phyloP scores from a whole-genome alignment of 1,284 basidiomycete species.

The Puccinia coronata region DNA sequence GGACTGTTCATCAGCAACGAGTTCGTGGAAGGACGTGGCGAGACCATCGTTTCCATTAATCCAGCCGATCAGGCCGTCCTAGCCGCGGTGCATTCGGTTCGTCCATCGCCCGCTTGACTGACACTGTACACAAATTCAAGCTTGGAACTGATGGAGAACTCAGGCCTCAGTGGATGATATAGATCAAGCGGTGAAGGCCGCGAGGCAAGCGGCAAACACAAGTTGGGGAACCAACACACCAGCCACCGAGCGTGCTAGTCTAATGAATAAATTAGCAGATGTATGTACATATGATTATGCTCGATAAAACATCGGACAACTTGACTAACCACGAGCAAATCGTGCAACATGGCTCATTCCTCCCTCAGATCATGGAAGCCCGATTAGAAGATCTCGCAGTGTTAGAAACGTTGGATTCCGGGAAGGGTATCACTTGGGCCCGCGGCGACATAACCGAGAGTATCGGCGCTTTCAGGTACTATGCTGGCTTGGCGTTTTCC shows the following conservation, averaged over 20 bases:
- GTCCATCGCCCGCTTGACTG: background rate
- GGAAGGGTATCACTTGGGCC: slow-evolving; percentile 52
- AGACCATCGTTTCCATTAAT: slow-evolving; percentile 49
- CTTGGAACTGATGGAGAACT: background rate
- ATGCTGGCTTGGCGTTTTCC: slow-evolving; percentile 51
- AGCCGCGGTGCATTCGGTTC: slow-evolving; percentile 38
- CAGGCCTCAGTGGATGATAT: slow-evolving; percentile 50
- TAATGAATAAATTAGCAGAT: slow-evolving; percentile 51
- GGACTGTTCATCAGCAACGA: slow-evolving; percentile 53
- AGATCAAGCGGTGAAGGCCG: slow-evolving; percentile 51
- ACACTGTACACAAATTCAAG: background rate
- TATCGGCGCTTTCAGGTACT: slow-evolving; percentile 52
- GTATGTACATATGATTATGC: no score
- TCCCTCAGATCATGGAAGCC: slow-evolving; percentile 50
- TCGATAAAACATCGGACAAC: background rate
- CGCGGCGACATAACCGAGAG: slow-evolving; percentile 53
- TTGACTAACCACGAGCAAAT: background rate
- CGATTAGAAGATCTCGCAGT: slow-evolving; percentile 50
- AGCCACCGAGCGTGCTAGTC: slow-evolving; percentile 39
- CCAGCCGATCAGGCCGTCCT: slow-evolving; percentile 49
- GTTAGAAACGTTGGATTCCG: slow-evolving; percentile 51
- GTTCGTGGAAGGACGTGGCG: slow-evolving; percentile 50
- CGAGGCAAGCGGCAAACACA: slow-evolving; percentile 49
- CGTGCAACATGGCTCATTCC: background rate
- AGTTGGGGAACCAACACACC: slow-evolving; percentile 51